Base-by-base conservation (phyloP, 2,329 filamentous ascomycete genomes). In the Exophiala sp. region DNA sequence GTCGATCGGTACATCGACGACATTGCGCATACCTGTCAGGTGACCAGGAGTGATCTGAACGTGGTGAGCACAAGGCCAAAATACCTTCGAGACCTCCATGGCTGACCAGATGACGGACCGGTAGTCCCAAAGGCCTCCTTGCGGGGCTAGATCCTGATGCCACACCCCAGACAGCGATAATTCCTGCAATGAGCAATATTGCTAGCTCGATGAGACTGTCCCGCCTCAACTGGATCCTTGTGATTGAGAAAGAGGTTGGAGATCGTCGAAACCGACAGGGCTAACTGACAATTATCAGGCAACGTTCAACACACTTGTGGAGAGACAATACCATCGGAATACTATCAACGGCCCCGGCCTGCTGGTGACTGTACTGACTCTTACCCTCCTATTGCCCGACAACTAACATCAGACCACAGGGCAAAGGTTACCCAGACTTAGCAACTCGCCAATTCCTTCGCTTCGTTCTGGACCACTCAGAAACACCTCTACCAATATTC, bases 401-500 rank as follows among this genome's bases (percentile, higher is more conserved):
- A 14, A 29, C 48, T 57, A 40, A 59, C 24, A 5, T 47, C 4
- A 47, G 20, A 57, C 40, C 44, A 2, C 47, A 83, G 79, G 83
- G 78, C 0, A 86, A 86, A 73, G 83, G 83, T 3, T 86, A 85
- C 61, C 83, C 83, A 1, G 83, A 86, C 62, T 66, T 86, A 21
- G 71, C 74, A 32, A 83, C 82, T 7, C 74, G 82, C 35, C 70
- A 69, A 2, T 79, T 86, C 58, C 65, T 84, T 32, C 75, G 72
- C 33, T 68, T 69, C 21, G 62, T 82, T 20, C 70, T 69, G 14
- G 52, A 63, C 43, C 47, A 54, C 11, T 38, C 43, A 42, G 43
- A 40, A n/a, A 18, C 52, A 32, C 49, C 61, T 4, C 60, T 68
- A 6, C 69, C 74, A 11, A 75, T 83, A 47, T 79, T 77, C 56